Evolutionary conservation across 495 filamentous ascomycete species (phyloP).

Genomic region (Lasiosphaeria miniovina): DNA sequence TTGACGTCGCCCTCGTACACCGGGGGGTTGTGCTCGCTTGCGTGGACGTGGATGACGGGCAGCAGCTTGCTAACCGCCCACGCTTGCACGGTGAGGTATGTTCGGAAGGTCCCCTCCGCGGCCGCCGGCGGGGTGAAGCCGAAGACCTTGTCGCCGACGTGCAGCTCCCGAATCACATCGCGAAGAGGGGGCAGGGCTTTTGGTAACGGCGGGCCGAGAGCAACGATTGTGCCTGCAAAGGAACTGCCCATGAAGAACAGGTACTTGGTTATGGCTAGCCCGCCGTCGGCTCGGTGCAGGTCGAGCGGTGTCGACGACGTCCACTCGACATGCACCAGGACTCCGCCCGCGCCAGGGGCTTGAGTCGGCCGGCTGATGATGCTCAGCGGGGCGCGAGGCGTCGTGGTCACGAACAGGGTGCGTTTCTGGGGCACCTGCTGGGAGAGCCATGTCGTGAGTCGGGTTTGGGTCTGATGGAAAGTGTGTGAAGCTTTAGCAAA

Average conservation of each 20-base stretch:
- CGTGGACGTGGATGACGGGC: constrained; percentile 48
- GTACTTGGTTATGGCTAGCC: constrained; percentile 38
- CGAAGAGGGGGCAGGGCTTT: constrained; percentile 15
- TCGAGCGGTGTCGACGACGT: constrained; percentile 54
- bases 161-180: constrained; percentile 13
- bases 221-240: constrained; percentile 43
- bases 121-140: constrained; percentile 42
- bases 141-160: constrained; percentile 47
- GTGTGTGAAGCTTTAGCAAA: not conserved
- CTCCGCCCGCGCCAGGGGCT: constrained; percentile 36
- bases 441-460: constrained; percentile 4
- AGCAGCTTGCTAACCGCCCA: constrained; percentile 41
- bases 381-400: constrained; percentile 33
- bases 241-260: constrained; percentile 41
- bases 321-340: constrained; percentile 44
- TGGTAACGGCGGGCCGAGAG: constrained; percentile 38
- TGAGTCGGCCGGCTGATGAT: constrained; percentile 36
- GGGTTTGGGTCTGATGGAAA: not conserved
- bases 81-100: constrained; percentile 38
- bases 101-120: constrained; percentile 44
- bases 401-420: constrained; percentile 43
- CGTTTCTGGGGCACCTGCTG: constrained; percentile 23
- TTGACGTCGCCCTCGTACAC: constrained; percentile 45
- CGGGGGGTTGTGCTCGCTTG: constrained; percentile 29
- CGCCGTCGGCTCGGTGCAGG: constrained; percentile 53